Percentiles rank a stretch among this genome's conserved stretches.
Conservation (phyloP, 2,329 filamentous ascomycete species). For the Tolypocladium tundrense region DNA sequence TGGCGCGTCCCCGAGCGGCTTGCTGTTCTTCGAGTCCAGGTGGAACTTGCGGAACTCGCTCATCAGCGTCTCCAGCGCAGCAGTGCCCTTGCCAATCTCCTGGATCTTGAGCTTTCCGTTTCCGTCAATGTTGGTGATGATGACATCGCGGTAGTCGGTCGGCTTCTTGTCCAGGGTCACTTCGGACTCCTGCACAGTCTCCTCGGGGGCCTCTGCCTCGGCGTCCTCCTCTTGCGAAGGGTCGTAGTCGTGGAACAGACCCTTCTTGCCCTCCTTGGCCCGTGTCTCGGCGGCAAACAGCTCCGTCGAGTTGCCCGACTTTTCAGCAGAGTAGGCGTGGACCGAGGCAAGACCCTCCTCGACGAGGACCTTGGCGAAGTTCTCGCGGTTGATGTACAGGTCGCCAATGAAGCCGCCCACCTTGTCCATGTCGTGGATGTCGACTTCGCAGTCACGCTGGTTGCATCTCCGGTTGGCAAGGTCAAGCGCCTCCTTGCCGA, state of each 20-base stretch:
- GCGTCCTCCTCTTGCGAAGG: slow-evolving; percentile 69
- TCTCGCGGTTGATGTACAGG: slow-evolving; percentile 88
- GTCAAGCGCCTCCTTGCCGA: slow-evolving; percentile 88
- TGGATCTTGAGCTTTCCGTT: slow-evolving; percentile 83
- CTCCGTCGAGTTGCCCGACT: slow-evolving; percentile 80
- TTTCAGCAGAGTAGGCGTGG: slow-evolving; percentile 91
- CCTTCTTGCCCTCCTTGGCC: slow-evolving; percentile 82
- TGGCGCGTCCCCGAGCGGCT: slow-evolving; percentile 61
- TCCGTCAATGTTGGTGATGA: slow-evolving; percentile 81
- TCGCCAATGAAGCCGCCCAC: slow-evolving; percentile 95
- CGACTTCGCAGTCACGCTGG: slow-evolving; percentile 92
- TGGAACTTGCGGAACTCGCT: slow-evolving; percentile 86
- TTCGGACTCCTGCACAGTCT: slow-evolving; percentile 36
- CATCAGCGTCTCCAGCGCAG: slow-evolving; percentile 80
- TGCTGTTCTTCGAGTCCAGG: slow-evolving; percentile 69
- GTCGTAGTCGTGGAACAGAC: slow-evolving; percentile 90
- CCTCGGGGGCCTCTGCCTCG: slow-evolving; percentile 38
- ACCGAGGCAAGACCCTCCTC: slow-evolving; percentile 92
- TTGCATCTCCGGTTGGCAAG: slow-evolving; percentile 80
- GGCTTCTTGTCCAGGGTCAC: slow-evolving; percentile 55
- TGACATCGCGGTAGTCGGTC: slow-evolving; percentile 82
- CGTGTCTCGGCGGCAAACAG: slow-evolving; percentile 78
- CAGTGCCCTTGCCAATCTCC: slow-evolving; percentile 76
- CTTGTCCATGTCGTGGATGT: slow-evolving; percentile 92
- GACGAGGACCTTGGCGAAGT: slow-evolving; percentile 84